phyloP scores from a whole-genome alignment of 2,329 filamentous ascomycete genomes.

The Fusarium sp. region DNA sequence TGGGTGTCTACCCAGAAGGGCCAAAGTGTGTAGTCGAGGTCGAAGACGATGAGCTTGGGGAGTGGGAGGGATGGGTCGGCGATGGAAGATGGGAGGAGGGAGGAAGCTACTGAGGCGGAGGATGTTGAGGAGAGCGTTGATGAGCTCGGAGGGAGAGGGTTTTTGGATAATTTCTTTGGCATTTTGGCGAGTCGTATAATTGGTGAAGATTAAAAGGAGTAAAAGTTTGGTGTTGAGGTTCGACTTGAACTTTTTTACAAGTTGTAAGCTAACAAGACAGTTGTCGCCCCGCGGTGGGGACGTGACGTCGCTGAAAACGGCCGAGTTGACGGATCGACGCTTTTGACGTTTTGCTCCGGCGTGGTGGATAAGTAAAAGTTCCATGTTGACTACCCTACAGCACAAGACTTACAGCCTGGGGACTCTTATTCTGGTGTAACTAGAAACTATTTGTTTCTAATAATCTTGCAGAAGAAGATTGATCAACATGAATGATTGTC shows the following conservation, averaged over 20 bases:
- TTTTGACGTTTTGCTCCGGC: background rate
- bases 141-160: slow-evolving; percentile 37
- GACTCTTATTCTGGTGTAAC: too few species aligned
- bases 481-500: too few species aligned
- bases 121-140: slow-evolving; percentile 41
- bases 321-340: background rate
- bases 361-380: background rate
- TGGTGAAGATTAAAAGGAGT: background rate
- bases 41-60: slow-evolving; percentile 88
- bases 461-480: too few species aligned
- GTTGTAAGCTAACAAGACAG: background rate
- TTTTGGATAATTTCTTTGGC: slow-evolving; percentile 52
- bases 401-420: background rate
- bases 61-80: slow-evolving; percentile 71
- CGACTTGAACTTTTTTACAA: slow-evolving; percentile 21
- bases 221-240: slow-evolving; percentile 20
- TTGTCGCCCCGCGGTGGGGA: slow-evolving; percentile 7
- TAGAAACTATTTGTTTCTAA: too few species aligned
- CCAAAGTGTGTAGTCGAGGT: slow-evolving; percentile 99
- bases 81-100: slow-evolving; percentile 57
- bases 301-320: slow-evolving; percentile 17
- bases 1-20: slow-evolving; percentile 98
- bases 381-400: background rate
- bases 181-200: slow-evolving; percentile 32
- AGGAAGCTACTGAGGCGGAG: slow-evolving; percentile 50